A percentile compares a stretch with the other conserved stretches of the same genome.
Evolutionary conservation across 2,329 filamentous ascomycete species (phyloP).

Genomic region (Xylaria sp.): DNA sequence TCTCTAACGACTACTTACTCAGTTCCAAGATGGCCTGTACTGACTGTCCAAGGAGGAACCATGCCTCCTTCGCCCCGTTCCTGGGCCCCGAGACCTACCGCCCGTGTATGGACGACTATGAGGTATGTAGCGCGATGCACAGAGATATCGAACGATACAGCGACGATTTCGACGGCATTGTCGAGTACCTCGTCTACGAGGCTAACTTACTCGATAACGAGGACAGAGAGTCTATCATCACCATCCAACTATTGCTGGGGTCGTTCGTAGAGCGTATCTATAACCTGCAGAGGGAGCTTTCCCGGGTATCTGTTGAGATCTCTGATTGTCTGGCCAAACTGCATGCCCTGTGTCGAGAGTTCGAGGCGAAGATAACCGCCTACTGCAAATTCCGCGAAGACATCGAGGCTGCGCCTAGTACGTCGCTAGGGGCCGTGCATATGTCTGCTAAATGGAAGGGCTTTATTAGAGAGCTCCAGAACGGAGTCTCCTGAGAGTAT

Average conservation of each 20-base stretch:
- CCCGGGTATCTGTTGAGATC: not conserved
- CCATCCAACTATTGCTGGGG: not conserved
- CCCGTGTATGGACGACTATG: slow-evolving; percentile 1
- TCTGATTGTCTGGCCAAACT: not conserved
- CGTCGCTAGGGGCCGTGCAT: not conserved
- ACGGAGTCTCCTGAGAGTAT: not conserved
- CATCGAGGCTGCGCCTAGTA: not conserved
- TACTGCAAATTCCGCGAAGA: not conserved
- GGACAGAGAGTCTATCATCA: not conserved
- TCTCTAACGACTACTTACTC: not conserved
- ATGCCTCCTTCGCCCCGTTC: not conserved
- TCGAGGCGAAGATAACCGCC: not conserved
- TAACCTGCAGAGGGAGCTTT: slow-evolving; percentile 3
- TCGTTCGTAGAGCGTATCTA: not conserved
- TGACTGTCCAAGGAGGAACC: not conserved
- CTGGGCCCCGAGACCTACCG: not conserved
- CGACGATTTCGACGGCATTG: not conserved
- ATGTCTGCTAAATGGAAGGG: not conserved
- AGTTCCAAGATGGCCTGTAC: not conserved
- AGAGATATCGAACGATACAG: slow-evolving; percentile 3
- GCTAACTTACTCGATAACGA: not conserved
- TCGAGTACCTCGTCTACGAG: not conserved
- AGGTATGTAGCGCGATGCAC: slow-evolving; percentile 1
- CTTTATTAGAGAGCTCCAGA: not conserved
- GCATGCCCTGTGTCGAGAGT: not conserved